Conservation (phyloP, 2,329 filamentous ascomycete species). For the Colletotrichum incanum region DNA sequence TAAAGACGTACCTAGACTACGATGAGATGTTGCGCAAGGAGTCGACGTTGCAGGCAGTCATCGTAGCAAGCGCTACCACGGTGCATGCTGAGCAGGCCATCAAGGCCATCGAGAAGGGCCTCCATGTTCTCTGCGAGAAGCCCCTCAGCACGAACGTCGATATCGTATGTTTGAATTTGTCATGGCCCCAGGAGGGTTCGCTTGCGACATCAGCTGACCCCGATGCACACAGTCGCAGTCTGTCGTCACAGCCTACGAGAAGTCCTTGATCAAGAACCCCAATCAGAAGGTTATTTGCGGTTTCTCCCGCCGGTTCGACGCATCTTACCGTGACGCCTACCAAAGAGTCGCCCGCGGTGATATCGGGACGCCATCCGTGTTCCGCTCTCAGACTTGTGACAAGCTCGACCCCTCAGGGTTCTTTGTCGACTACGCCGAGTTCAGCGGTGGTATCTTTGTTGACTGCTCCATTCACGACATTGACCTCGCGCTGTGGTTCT, state of each 20-base stretch:
- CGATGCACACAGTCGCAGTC: constrained; percentile 64
- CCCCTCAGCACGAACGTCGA: constrained; percentile 72
- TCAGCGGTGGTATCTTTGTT: constrained; percentile 78
- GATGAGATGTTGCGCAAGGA: constrained; percentile 34
- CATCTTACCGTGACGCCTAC: constrained; percentile 74
- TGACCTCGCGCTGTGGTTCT: constrained; percentile 54
- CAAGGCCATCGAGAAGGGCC: constrained; percentile 67
- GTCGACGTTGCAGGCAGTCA: constrained; percentile 54
- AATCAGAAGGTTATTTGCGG: constrained; percentile 73
- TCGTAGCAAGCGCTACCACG: constrained; percentile 61
- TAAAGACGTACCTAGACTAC: constrained; percentile 33
- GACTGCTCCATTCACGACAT: constrained; percentile 82
- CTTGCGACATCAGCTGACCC: not conserved
- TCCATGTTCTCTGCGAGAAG: constrained; percentile 74
- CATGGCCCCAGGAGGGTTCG: accelerated
- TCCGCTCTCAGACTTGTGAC: constrained; percentile 78
- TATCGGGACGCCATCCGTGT: constrained; percentile 73
- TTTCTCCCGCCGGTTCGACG: constrained; percentile 68
- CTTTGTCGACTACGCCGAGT: constrained; percentile 78
- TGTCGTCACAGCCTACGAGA: constrained; percentile 70
- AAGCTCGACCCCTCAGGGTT: constrained; percentile 76
- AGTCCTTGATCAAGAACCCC: constrained; percentile 58
- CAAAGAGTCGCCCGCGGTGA: constrained; percentile 65
- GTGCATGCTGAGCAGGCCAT: constrained; percentile 72
- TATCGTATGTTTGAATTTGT: constrained; percentile 60